Evolutionary conservation across 768 basidiomycete genomes (phyloP).

Genomic region (Pluteus cervinus): DNA sequence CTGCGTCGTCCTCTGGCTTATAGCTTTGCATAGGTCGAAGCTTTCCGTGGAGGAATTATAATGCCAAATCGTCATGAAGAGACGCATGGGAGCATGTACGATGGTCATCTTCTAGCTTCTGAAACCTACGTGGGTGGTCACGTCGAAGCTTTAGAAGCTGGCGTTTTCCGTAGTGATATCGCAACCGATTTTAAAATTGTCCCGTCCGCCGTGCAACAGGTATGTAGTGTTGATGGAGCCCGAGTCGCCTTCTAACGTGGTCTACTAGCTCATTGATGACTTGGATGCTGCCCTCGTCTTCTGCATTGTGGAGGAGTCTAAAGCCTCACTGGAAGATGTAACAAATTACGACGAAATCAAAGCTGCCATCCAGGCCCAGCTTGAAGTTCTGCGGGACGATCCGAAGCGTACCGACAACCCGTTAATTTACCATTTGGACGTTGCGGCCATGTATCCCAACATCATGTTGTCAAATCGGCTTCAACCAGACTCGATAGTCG

Average conservation of each 20-base stretch:
- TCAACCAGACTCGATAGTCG: conserved; percentile 96
- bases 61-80: conserved; percentile 99
- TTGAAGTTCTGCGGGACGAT: conserved; percentile 88
- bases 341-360: conserved; percentile 96
- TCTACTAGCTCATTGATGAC: conserved; percentile 77
- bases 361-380: conserved; percentile 61
- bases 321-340: conserved; percentile 72
- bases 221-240: conserved; percentile 19
- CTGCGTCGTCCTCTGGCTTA: conserved; percentile 2
- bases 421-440: conserved; percentile 96
- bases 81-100: conserved; percentile 83
- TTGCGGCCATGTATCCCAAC: conserved; percentile 99
- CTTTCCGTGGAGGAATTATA: conserved; percentile 84
- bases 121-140: conserved; percentile 99
- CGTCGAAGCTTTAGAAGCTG: conserved; percentile 97
- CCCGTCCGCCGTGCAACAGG: conserved; percentile 80
- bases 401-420: conserved; percentile 87
- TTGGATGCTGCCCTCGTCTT: conserved; percentile 90
- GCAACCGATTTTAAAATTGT: conserved; percentile 92
- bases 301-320: conserved; percentile 81
- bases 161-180: conserved; percentile 97
- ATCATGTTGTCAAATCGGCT: conserved; percentile 99
- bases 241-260: conserved; percentile 2
- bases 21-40: conserved; percentile 71
- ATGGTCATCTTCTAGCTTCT: conserved; percentile 93